Percentiles rank a stretch among this genome's conserved stretches.
Conservation (phyloP, 1,284 basidiomycete genomes). For the Polyporus tsugae region DNA sequence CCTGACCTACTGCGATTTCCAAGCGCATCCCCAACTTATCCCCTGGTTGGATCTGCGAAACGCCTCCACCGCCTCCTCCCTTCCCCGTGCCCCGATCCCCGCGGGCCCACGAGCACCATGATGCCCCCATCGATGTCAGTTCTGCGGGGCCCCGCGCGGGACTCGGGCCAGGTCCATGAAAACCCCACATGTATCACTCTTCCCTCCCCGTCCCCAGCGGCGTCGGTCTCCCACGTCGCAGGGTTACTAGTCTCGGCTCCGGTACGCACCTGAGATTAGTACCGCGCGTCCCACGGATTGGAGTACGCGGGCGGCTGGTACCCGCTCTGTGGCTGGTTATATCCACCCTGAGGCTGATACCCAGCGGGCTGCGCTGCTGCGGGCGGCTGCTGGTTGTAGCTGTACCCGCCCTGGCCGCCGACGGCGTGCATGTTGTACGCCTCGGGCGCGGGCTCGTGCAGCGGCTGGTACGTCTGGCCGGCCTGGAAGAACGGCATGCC, state of each 20-base stretch:
- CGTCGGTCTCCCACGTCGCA: background rate
- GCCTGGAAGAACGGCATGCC: conserved; percentile 19
- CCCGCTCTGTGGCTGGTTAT: background rate
- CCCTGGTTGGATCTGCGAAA: background rate
- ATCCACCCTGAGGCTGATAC: background rate
- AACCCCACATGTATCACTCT: background rate
- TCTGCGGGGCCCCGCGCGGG: background rate
- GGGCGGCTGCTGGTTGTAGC: background rate
- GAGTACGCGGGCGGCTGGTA: conserved; percentile 11
- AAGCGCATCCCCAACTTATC: background rate
- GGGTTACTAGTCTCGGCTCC: background rate
- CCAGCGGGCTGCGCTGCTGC: background rate
- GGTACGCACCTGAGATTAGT: background rate
- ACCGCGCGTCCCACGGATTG: conserved; percentile 26
- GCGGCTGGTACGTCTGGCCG: conserved; percentile 28
- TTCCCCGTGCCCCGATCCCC: background rate
- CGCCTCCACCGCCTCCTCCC: background rate
- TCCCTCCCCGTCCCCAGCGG: background rate
- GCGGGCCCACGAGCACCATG: background rate
- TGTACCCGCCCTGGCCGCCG: conserved; percentile 10
- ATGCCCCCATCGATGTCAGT: background rate
- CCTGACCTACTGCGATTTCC: background rate
- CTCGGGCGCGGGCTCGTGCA: conserved; percentile 31
- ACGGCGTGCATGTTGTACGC: conserved; percentile 21
- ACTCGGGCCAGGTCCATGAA: background rate